Conservation (phyloP, 2,329 filamentous ascomycete genomes). For the Verticillium dahliae region DNA sequence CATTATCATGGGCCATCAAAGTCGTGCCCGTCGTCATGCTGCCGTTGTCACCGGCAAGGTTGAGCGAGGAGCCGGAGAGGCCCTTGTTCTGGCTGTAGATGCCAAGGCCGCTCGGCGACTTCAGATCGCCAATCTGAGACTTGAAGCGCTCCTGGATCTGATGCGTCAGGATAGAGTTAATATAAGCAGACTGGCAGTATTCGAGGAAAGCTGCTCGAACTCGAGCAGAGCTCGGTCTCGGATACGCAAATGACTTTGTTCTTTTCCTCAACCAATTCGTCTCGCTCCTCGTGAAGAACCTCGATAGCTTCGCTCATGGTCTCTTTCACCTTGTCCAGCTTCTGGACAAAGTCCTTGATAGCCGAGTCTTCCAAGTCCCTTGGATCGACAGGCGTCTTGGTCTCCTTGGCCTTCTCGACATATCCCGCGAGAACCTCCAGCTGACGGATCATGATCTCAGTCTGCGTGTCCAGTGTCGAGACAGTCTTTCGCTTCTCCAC, state of each 20-base stretch:
- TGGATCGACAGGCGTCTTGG: conserved; percentile 72
- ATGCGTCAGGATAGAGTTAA: conserved; percentile 89
- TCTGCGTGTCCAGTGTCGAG: conserved; percentile 86
- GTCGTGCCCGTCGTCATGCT: conserved; percentile 54
- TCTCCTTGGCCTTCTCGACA: conserved; percentile 79
- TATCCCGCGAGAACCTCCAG: conserved; percentile 85
- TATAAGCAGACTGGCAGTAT: conserved; percentile 91
- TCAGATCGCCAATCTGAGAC: conserved; percentile 54
- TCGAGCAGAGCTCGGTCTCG: conserved; percentile 92
- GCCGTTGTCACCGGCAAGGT: conserved; percentile 35
- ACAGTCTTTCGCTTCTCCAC: conserved; percentile 94
- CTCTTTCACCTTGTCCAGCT: conserved; percentile 55
- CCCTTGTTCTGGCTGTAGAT: conserved; percentile 50
- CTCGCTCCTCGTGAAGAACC: conserved; percentile 62
- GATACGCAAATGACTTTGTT: conserved; percentile 69
- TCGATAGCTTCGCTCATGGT: conserved; percentile 52
- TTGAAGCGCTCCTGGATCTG: conserved; percentile 93
- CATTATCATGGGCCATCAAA: conserved; percentile 53
- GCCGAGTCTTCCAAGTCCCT: conserved; percentile 80
- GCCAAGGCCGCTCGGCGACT: conserved; percentile 47
- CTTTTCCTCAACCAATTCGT: conserved; percentile 79
- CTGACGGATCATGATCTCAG: conserved; percentile 91
- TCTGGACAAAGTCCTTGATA: conserved; percentile 84
- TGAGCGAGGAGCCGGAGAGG: conserved; percentile 41
- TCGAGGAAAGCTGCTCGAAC: conserved; percentile 88